phyloP scores from a whole-genome alignment of 805 yeast species.

The Candida hispaniensis region DNA sequence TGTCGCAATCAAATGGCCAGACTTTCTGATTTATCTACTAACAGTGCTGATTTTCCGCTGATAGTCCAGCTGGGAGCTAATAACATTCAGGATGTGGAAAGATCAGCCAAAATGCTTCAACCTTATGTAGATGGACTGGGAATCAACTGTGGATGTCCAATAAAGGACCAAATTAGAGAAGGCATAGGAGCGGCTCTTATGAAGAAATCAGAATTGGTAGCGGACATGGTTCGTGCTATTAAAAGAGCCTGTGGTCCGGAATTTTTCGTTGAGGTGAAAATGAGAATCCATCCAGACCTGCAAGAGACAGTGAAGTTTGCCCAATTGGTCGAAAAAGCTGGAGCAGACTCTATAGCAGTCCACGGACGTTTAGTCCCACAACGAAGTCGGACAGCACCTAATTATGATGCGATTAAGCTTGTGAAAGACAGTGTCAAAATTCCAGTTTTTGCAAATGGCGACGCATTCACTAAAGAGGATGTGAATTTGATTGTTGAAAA shows the following conservation, averaged over 20 bases:
- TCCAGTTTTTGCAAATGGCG: conserved; percentile 98
- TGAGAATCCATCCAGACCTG: conserved; percentile 71
- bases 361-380: conserved; percentile 87
- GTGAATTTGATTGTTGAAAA: conserved; percentile 46
- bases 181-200: conserved; percentile 96
- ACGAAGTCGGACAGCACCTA: conserved; percentile 72
- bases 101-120: conserved; percentile 79
- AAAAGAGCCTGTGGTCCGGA: conserved; percentile 60
- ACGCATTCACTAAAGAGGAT: conserved; percentile 62
- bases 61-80: conserved; percentile 88
- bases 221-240: conserved; percentile 74
- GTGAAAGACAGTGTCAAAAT: conserved; percentile 41
- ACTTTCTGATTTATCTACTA: conserved; percentile 74
- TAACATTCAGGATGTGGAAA: conserved; percentile 66
- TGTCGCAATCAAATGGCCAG: conserved; percentile 77
- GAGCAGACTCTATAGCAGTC: conserved; percentile 88
- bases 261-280: conserved; percentile 82
- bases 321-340: conserved; percentile 63
- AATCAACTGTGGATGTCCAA: conserved; percentile 95
- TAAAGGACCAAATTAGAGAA: conserved; percentile 84
- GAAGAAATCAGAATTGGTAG: conserved; percentile 68
- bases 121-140: conserved; percentile 93
- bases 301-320: conserved; percentile 66
- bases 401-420: conserved; percentile 66
- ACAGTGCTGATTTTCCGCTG: conserved; percentile 53